Percentiles rank a stretch among this genome's conserved stretches.
These are phyloP conservation scores for Castanopsis chinensis DNA, from an alignment of 306 rosid species.

Conservation along the genomic window DNA sequence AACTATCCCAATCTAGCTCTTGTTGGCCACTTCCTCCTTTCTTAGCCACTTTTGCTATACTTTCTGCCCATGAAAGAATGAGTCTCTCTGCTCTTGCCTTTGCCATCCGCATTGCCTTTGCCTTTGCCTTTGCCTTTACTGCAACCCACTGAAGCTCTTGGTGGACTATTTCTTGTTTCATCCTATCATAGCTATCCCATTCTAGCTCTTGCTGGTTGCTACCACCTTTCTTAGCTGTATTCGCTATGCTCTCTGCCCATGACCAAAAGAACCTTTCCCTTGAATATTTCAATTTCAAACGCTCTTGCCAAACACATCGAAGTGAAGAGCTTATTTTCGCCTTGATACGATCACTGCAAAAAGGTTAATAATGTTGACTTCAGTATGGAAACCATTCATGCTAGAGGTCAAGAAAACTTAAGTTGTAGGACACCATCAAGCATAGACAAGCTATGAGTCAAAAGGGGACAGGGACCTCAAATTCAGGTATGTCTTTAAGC, in stretches of 20 bases:
- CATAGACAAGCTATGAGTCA: not conserved
- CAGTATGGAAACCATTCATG: conserved; percentile 4
- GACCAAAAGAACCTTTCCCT: conserved; percentile 43
- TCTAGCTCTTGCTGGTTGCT: conserved; percentile 51
- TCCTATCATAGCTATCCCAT: conserved; percentile 47
- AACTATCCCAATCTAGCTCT: conserved; percentile 78
- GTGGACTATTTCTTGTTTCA: conserved; percentile 22
- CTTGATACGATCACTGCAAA: conserved; percentile 63
- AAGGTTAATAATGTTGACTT: conserved; percentile 17
- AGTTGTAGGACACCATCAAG: not conserved
- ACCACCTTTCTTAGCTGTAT: conserved; percentile 72
- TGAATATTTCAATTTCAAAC: conserved; percentile 43
- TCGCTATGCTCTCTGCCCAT: conserved; percentile 64
- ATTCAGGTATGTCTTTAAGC: not conserved
- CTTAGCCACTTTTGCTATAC: conserved; percentile 74
- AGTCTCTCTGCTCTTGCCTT: conserved; percentile 27
- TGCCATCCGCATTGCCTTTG: conserved; percentile 16
- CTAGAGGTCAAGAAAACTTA: conserved; percentile 8
- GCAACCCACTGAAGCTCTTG: conserved; percentile 28
- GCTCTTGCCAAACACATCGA: conserved; percentile 57
- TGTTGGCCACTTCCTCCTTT: conserved; percentile 60
- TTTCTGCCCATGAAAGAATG: conserved; percentile 38
- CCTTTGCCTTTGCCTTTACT: conserved; percentile 40
- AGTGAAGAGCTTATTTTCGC: conserved; percentile 66
- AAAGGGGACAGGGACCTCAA: not conserved